Base-by-base conservation (phyloP, 2,329 filamentous ascomycete species). In the Byssoonygena ceratinophila region DNA sequence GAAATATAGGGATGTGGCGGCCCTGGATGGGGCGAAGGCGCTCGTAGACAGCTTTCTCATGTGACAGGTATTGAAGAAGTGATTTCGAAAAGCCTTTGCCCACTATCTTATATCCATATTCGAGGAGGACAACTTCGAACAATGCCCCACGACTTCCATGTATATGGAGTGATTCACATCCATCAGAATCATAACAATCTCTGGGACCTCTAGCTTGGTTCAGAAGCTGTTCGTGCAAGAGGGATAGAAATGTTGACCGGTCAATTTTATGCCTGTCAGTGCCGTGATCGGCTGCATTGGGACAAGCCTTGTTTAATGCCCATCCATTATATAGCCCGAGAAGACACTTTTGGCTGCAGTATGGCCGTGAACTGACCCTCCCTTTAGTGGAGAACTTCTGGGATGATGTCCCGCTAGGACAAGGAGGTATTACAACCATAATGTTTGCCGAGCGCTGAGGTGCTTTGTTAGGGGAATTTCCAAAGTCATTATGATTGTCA, bases 271-370 rank as follows among this genome's bases (percentile, higher is more conserved):
- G 48, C 23, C 51, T 39, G 9, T 34, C 16, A 1, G 9, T 18
- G 1, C 60, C 59, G 59, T 75, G 70, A 49, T 65, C 58, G 11
- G 34, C 55, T 1, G 66, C 59, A 54, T 74, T 74, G 0, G 68
- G 71, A 59, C 70, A 73, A 2, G 54, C 20, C 34, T 47, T 27
- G 54, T 73, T 67, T 8, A 72, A 63, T 1, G 55, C n/a, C 4
- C 57, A 54, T 32, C 65, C 59, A 12, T 56, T 53, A 5, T 64
- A 54, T 31, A 74, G 57, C n/a, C 69, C 68, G 4, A 64, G 59
- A 12, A 74, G 61, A 58, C 70, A 73, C 36, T 62, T 61, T 23
- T 71, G 65, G 0, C 68, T 70, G 58, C 67, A 73, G 55, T 69
- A 72, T 44, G 55, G 57, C 37, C 60, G 54, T 29, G 5, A 9